Evolutionary conservation across 202 grass and related monocot species (phyloP).

Genomic region (Saccharum hybrid): DNA sequence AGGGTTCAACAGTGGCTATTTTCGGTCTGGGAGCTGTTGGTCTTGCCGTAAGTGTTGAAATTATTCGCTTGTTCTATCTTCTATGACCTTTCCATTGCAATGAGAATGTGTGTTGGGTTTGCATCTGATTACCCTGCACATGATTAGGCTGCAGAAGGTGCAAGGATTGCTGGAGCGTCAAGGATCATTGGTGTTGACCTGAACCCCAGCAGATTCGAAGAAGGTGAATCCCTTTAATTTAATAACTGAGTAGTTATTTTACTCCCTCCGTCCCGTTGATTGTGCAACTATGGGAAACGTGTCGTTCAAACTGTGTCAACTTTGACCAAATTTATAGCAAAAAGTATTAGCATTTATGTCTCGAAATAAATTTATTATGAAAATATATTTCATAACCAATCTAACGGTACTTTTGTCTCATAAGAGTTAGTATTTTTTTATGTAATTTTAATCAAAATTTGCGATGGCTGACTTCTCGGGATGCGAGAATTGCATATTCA

Average conservation of each 20-base stretch:
- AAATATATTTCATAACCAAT: too few species aligned
- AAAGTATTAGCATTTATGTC: too few species aligned
- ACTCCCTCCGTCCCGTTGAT: too few species aligned
- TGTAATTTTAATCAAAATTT: too few species aligned
- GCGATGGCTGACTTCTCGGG: too few species aligned
- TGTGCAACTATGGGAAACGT: too few species aligned
- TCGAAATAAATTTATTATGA: too few species aligned
- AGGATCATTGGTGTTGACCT: conserved; percentile 91
- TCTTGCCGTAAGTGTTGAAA: conserved; percentile 62
- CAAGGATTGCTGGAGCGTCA: conserved; percentile 71
- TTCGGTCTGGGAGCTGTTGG: conserved; percentile 92
- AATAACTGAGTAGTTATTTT: not conserved
- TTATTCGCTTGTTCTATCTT: not conserved
- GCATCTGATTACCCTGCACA: not conserved
- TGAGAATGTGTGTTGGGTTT: not conserved
- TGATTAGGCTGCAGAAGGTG: conserved; percentile 79
- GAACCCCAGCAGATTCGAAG: conserved; percentile 77
- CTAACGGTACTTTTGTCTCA: too few species aligned
- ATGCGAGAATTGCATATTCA: too few species aligned
- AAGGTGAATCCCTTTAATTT: conserved; percentile 52
- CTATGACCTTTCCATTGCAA: not conserved
- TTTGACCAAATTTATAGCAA: too few species aligned
- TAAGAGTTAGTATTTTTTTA: too few species aligned
- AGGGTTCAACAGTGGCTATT: conserved; percentile 80
- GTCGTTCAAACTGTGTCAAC: too few species aligned